These are phyloP conservation scores for Dendrocalamus latiflorus DNA, from an alignment of 202 grass and related monocot species.

Conservation along the genomic window DNA sequence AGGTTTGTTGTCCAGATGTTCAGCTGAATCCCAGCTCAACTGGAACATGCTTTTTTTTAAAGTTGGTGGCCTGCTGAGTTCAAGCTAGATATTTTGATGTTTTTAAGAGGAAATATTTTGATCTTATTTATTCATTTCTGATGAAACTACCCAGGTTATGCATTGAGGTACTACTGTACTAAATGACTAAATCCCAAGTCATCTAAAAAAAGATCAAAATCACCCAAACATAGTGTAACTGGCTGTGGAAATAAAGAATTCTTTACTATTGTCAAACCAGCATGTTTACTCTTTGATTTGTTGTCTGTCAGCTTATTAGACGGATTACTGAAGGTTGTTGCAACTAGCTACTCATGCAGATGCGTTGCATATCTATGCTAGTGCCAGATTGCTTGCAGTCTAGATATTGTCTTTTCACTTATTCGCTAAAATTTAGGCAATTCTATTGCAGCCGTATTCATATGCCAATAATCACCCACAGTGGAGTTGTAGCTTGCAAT, in stretches of 20 bases:
- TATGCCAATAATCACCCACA: background rate
- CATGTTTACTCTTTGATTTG: background rate
- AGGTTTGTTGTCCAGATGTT: background rate
- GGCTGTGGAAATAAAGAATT: background rate
- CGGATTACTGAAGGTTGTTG: background rate
- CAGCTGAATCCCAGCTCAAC: background rate
- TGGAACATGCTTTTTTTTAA: background rate
- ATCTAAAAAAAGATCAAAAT: background rate
- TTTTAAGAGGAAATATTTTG: background rate
- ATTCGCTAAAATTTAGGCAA: background rate
- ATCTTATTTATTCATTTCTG: background rate
- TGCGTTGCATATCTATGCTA: background rate
- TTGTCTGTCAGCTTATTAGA: background rate
- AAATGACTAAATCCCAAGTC: background rate
- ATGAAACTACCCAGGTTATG: background rate
- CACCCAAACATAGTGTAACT: background rate
- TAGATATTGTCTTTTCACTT: background rate
- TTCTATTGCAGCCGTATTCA: background rate
- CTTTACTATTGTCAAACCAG: background rate
- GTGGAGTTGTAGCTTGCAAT: background rate
- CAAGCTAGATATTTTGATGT: background rate
- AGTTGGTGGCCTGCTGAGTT: background rate
- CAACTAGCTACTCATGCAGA: background rate
- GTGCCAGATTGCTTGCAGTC: background rate
- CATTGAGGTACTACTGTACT: background rate